Base-by-base conservation (phyloP, 305 asterid genomes). In the Ajuga reptans region DNA sequence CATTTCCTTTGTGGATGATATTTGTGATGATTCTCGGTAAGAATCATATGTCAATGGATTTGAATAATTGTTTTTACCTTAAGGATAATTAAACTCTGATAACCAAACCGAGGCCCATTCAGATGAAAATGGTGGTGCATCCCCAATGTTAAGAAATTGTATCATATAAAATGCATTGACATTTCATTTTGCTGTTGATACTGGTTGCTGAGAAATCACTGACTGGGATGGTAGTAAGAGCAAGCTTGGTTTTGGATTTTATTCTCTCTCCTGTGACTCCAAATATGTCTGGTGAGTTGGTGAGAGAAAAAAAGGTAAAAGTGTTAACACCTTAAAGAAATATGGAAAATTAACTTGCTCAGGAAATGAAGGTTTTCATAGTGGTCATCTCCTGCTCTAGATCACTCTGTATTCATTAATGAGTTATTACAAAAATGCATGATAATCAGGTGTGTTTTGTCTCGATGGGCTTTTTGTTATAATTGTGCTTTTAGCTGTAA, bases 401-500 rank as follows among this genome's bases (percentile, higher is more conserved):
- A 64, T 34, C 9, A 34, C 17, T 43, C 39, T 50, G 36, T 15
- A 47, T 41, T 39, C 18, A 6, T 43, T 27, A 34, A 55, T 43
- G 31, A 31, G 51, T 43, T 74, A 34, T n/a, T 16, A 51, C 15
- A 46, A 9, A 37, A 37, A 24, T 8, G 27, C 21, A 34, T 33
- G 31, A n/a, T 66, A 12, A 33, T 49, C 41, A 49, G 9, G 10
- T 69, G 36, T 21, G 16, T 68, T 51, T 31, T 24, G 36, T 36
- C 37, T 59, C 17, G 9, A 62, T 45, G 57, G 64, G 12, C 11
- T 33, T 37, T 58, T 37, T 58, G 11, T 37, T 34, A 12, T 21
- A 21, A 21, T n/a, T 49, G 24, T 69, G 67, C 66, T 69, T 15
- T 46, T 73, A 64, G 72, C 75, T 10, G 55, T 24, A 55, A 47